A percentile compares a stretch with the other conserved stretches of the same genome.
These are phyloP conservation scores for Tremellales sp. DNA, from an alignment of 1,284 basidiomycete species.

Conservation along the genomic window DNA sequence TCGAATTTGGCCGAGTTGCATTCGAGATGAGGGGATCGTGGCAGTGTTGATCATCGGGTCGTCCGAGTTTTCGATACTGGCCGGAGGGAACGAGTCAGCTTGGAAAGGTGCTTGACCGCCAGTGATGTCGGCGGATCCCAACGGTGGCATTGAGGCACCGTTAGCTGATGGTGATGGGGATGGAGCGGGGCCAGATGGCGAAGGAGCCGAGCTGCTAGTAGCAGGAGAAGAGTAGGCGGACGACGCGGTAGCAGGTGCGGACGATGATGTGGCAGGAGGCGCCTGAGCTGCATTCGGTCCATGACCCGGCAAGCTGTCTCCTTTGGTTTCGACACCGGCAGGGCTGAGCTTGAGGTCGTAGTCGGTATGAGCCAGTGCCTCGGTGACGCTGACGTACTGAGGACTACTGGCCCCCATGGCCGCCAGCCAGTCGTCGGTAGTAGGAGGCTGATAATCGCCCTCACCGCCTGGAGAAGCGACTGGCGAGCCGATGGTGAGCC, in stretches of 20 bases:
- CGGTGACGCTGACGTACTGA: slow-evolving; percentile 12
- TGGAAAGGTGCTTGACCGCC: slow-evolving; percentile 1
- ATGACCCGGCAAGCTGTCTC: no score
- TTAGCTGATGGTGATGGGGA: background rate
- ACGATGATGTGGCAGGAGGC: background rate
- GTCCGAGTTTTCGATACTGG: background rate
- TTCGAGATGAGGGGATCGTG: slow-evolving; percentile 17
- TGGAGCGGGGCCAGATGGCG: slow-evolving; percentile 1
- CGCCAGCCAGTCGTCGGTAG: slow-evolving; percentile 18
- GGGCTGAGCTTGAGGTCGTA: slow-evolving; percentile 9
- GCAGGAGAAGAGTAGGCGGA: background rate
- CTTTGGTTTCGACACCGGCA: background rate
- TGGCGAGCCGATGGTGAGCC: slow-evolving; percentile 14
- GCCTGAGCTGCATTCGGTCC: no score
- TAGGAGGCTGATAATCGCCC: slow-evolving; percentile 9
- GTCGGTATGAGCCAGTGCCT: slow-evolving; percentile 23
- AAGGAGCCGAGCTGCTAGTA: slow-evolving; percentile 1
- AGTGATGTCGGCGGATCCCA: background rate
- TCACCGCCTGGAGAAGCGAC: slow-evolving; percentile 15
- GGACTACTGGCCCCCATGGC: slow-evolving; percentile 15
- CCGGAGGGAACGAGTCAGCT: slow-evolving; percentile 4
- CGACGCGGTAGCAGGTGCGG: slow-evolving; percentile 1
- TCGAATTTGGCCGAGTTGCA: slow-evolving; percentile 2
- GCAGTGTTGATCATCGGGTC: slow-evolving; percentile 7
- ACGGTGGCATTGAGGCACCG: background rate